Base-by-base conservation (phyloP, 805 yeast genomes). In the Saccharomycopsis oosterbeekiorum region DNA sequence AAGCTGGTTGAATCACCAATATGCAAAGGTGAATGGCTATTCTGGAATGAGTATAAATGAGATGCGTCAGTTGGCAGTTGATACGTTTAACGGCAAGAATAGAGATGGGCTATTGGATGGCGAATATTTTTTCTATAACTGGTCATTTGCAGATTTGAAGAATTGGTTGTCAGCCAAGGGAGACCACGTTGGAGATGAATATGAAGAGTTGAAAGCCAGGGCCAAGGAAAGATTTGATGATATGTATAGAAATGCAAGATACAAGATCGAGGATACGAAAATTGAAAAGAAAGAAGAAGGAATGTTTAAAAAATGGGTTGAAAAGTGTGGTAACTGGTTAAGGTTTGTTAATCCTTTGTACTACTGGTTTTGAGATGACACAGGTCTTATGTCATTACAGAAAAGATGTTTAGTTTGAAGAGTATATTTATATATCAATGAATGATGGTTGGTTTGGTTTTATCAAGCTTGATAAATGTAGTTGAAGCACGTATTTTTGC, bases 101-200 rank as follows among this genome's bases (percentile, higher is more conserved):
- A 47, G 21, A 12, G 53, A 21, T 47, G 14, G 15, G 34, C 26
- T 5, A 9, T 47, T 47, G n/a, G 21, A 47, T 47, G 53, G 53
- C 19, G 53, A 47, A 4, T 47, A 47, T 14, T 58, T 26, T 29
- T 58, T 58, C 24, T 21, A 36, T 6, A 14, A 53, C 39, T 58
- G 60, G 60, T 37, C 51, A 15, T 24, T 58, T 15, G 41, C 36
- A 29, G 60, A 50, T 1, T 53, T 58, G 24, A 34, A 54, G 21
- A 11, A 53, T 9, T 58, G 60, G 60, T 24, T 58, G 37, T 4
- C n/a, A 3, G 56, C 26, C 10, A 47, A 47, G 26, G 53, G 53
- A 21, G 53, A 47, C 4, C 5, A 21, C 21, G 53, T 12, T 1
- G 53, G n/a, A 21, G 59, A 53, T 10, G 37, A 37, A 11, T 47